These are phyloP conservation scores for Morella rubra DNA, from an alignment of 306 rosid genomes.

Conservation along the genomic window DNA sequence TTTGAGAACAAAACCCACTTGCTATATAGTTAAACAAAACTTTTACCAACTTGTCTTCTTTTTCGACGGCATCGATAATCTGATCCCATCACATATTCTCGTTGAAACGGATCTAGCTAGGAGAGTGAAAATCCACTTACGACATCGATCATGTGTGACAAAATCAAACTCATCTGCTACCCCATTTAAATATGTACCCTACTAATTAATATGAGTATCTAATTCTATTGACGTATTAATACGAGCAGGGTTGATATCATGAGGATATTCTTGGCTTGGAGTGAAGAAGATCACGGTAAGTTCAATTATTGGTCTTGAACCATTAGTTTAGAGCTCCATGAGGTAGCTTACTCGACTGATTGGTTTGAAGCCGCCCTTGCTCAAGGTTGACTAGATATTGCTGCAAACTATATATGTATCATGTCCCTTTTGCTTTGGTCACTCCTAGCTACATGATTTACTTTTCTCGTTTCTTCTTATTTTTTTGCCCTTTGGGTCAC, in stretches of 20 bases:
- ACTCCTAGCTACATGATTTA: background rate
- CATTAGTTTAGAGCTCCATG: background rate
- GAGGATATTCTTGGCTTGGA: constrained; percentile 20
- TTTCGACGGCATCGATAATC: too few species aligned
- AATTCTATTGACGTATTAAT: background rate
- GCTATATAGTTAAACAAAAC: too few species aligned
- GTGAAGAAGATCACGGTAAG: constrained; percentile 11
- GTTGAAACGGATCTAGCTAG: too few species aligned
- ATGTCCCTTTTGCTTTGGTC: background rate
- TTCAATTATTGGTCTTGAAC: constrained; percentile 4
- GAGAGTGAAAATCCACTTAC: background rate
- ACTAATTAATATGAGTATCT: background rate
- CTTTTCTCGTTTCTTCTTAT: too few species aligned
- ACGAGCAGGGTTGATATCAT: too few species aligned
- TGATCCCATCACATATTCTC: too few species aligned
- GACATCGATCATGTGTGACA: background rate
- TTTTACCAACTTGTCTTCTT: too few species aligned
- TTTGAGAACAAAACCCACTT: too few species aligned
- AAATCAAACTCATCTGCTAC: background rate
- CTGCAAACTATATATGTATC: background rate
- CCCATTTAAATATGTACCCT: background rate
- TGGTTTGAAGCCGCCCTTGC: background rate
- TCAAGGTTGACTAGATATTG: background rate
- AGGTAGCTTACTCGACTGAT: background rate
- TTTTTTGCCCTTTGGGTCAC: background rate